Conservation (phyloP, 129 eudicot genomes). For the Chrysanthemum makinoi region DNA sequence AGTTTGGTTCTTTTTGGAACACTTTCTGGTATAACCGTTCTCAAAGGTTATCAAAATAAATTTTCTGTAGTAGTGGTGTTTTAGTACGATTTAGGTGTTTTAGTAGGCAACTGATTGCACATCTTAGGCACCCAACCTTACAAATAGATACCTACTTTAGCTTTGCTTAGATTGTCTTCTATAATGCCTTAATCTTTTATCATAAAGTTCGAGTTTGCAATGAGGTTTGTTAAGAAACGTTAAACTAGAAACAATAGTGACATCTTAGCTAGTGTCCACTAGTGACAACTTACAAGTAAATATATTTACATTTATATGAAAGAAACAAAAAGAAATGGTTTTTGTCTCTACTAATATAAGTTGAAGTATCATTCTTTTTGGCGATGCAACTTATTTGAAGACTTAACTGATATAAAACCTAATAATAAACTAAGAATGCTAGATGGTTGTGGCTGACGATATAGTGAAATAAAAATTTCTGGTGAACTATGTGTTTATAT, state of each 20-base stretch:
- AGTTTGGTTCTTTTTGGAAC: no score
- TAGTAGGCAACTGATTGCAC: no score
- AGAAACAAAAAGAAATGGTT: slow-evolving; percentile 8
- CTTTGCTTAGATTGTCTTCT: background rate
- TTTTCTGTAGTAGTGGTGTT: no score
- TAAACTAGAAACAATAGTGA: slow-evolving; percentile 15
- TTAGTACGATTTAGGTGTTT: no score
- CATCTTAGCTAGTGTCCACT: slow-evolving; percentile 34
- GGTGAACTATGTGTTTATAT: no score
- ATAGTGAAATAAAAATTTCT: no score
- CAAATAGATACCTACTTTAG: no score
- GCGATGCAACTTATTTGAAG: background rate
- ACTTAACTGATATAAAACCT: background rate
- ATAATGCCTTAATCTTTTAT: background rate
- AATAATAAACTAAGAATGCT: no score
- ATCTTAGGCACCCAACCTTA: no score
- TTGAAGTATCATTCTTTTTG: background rate
- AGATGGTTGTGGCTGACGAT: no score
- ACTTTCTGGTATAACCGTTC: no score
- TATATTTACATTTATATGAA: background rate
- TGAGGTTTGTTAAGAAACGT: slow-evolving; percentile 8
- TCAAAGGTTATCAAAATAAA: no score
- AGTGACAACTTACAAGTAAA: slow-evolving; percentile 22
- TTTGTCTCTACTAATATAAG: slow-evolving; percentile 12
- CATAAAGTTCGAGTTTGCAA: background rate